Conservation (phyloP, 352 stramenopile genomes). For the Globisporangium barbulae region DNA sequence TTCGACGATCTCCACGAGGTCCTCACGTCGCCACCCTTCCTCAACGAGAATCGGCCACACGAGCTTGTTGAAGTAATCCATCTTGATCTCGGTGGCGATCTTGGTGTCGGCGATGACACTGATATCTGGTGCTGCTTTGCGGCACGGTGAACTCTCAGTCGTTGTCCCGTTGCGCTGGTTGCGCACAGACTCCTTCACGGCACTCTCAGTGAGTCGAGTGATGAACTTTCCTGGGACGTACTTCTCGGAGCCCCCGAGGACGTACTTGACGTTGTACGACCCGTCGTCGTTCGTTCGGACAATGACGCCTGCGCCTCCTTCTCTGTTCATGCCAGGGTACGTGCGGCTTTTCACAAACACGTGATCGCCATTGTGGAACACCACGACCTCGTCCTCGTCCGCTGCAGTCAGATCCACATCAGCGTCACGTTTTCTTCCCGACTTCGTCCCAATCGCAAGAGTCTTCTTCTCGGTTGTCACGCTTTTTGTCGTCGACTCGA, state of each 20-base stretch:
- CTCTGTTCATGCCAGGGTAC: slow-evolving; percentile 76
- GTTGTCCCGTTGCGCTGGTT: slow-evolving; percentile 27
- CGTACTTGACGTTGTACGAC: slow-evolving; percentile 83
- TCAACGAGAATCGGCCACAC: slow-evolving; percentile 77
- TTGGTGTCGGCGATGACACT: slow-evolving; percentile 1
- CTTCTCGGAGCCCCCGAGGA: slow-evolving; percentile 78
- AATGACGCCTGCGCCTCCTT: slow-evolving; percentile 59
- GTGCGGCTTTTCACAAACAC: slow-evolving; percentile 78
- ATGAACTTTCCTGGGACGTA: slow-evolving; percentile 57
- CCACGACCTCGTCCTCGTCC: slow-evolving; percentile 12
- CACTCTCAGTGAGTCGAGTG: slow-evolving; percentile 60
- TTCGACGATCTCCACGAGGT: slow-evolving; percentile 52
- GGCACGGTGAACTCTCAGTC: slow-evolving; percentile 8
- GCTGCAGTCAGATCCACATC: background rate
- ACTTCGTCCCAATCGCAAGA: background rate
- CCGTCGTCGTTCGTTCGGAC: slow-evolving; percentile 51
- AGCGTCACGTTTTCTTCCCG: slow-evolving; percentile 13
- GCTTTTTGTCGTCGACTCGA: slow-evolving; percentile 7
- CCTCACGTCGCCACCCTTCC: slow-evolving; percentile 62
- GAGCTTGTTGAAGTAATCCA: slow-evolving; percentile 77
- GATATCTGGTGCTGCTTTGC: background rate
- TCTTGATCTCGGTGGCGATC: slow-evolving; percentile 29
- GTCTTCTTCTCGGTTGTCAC: slow-evolving; percentile 1
- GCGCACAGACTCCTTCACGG: slow-evolving; percentile 74
- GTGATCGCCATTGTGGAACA: slow-evolving; percentile 54